phyloP scores from a whole-genome alignment of 2,329 filamentous ascomycete species.

The Podosphaera aphanis region DNA sequence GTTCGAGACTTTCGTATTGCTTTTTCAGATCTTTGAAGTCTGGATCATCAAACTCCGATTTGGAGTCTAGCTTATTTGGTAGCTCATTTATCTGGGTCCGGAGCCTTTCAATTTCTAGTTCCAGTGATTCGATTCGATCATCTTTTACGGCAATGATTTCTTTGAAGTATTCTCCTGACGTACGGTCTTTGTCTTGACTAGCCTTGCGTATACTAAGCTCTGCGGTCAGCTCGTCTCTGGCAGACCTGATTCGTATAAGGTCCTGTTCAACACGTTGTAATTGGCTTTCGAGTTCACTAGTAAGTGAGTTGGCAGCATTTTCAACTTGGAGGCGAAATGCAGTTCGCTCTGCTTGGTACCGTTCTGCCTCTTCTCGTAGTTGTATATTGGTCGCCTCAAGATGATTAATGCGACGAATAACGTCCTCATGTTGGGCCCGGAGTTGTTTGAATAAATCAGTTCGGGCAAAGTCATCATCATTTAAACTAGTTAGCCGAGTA shows the following conservation, averaged over 20 bases:
- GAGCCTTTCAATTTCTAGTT: conserved; percentile 59
- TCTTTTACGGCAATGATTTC: conserved; percentile 62
- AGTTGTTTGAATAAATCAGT: conserved; percentile 86
- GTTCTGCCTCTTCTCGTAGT: conserved; percentile 64
- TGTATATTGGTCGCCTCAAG: conserved; percentile 73
- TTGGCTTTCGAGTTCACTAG: conserved; percentile 61
- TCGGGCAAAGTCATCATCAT: conserved; percentile 81
- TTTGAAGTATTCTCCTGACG: conserved; percentile 47
- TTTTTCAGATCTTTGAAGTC: conserved; percentile 46
- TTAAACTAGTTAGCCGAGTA: conserved; percentile 42
- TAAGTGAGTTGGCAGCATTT: conserved; percentile 48
- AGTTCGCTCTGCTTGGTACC: conserved; percentile 63
- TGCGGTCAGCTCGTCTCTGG: conserved; percentile 64
- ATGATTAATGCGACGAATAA: conserved; percentile 78
- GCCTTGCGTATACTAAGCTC: conserved; percentile 62
- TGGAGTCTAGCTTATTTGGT: conserved; percentile 17
- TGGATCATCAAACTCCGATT: conserved; percentile 31
- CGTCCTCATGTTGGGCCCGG: conserved; percentile 73
- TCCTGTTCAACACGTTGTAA: conserved; percentile 63
- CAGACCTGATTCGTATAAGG: conserved; percentile 60
- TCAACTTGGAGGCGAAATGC: conserved; percentile 62
- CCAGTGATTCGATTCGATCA: conserved; percentile 56
- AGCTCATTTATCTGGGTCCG: conserved; percentile 28
- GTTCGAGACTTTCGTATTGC: conserved; percentile 52
- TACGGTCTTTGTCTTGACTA: conserved; percentile 51